phyloP scores from a whole-genome alignment of 2,329 filamentous ascomycete species.

The Helotiales sp. region DNA sequence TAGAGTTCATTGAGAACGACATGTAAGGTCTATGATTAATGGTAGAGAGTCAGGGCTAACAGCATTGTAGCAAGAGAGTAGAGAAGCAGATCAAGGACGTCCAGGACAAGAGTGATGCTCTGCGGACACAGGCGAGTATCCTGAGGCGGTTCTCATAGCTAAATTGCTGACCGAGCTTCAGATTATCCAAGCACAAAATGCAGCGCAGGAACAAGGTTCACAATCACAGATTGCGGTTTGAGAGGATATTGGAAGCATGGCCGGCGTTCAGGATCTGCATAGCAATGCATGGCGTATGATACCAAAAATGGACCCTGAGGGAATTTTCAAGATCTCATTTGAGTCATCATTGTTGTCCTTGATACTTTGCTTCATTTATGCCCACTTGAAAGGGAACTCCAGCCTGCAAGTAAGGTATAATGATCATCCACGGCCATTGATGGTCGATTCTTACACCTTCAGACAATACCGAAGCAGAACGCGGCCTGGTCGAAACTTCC shows the following conservation, averaged over 20 bases:
- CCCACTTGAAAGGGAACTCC: neutral
- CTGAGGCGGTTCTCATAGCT: neutral
- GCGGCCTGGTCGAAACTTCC: too few relatives aligned
- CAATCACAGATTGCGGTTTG: constrained; percentile 26
- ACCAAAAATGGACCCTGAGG: constrained; percentile 3
- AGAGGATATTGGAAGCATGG: constrained; percentile 6
- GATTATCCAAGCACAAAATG: constrained; percentile 46
- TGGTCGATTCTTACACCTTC: too few relatives aligned
- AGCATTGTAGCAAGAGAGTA: constrained; percentile 55
- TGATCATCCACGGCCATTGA: too few relatives aligned
- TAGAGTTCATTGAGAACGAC: constrained; percentile 92
- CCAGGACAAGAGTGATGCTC: constrained; percentile 63
- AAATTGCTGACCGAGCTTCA: constrained; percentile 15
- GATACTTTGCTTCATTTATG: neutral
- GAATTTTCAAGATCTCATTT: neutral
- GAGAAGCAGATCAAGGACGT: constrained; percentile 65
- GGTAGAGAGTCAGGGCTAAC: constrained; percentile 10
- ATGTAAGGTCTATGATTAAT: constrained; percentile 59
- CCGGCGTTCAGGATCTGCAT: constrained; percentile 24
- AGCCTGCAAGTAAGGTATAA: too few relatives aligned
- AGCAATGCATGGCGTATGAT: constrained; percentile 27
- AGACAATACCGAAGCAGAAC: too few relatives aligned
- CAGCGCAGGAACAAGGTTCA: constrained; percentile 34
- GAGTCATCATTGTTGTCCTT: neutral
- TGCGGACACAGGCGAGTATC: constrained; percentile 60